These are phyloP conservation scores for Monosporascus sp. DNA, from an alignment of 2,329 filamentous ascomycete species.

Conservation along the genomic window DNA sequence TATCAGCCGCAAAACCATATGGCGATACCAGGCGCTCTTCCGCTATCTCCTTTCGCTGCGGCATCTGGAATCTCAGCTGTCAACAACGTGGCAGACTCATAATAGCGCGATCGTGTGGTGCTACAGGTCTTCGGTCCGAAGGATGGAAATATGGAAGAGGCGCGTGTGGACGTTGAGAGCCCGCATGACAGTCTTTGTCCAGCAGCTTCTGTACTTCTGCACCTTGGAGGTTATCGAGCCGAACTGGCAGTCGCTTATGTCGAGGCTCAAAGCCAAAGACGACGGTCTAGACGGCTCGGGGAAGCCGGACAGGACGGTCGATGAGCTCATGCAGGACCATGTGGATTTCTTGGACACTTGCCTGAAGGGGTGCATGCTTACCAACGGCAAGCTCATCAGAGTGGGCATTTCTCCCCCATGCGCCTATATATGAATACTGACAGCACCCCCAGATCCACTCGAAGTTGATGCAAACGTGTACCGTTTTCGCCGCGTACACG, in stretches of 20 bases:
- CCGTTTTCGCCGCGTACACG: constrained; percentile 87
- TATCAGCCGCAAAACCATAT: constrained; percentile 93
- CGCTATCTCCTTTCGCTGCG: constrained; percentile 86
- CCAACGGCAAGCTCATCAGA: constrained; percentile 87
- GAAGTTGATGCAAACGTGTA: constrained; percentile 94
- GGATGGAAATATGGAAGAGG: constrained; percentile 87
- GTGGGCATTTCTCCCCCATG: constrained; percentile 42
- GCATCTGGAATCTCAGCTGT: constrained; percentile 82
- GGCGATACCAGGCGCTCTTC: constrained; percentile 92
- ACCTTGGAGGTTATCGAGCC: constrained; percentile 96
- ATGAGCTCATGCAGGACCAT: constrained; percentile 98
- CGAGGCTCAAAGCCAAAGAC: constrained; percentile 64
- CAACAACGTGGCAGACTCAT: constrained; percentile 85
- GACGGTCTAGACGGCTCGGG: constrained; percentile 35
- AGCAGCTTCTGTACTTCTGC: constrained; percentile 94
- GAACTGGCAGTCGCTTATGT: constrained; percentile 93
- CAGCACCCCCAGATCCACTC: constrained; percentile 71
- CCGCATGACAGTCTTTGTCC: constrained; percentile 94
- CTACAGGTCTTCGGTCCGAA: constrained; percentile 66
- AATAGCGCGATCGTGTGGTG: constrained; percentile 77
- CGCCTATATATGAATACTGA: constrained; percentile 7
- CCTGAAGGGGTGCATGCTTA: constrained; percentile 98
- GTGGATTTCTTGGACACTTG: constrained; percentile 97
- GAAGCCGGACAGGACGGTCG: constrained; percentile 65
- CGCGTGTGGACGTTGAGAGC: constrained; percentile 86